phyloP scores from a whole-genome alignment of 805 yeast species.

The Myxozyma neotropica region DNA sequence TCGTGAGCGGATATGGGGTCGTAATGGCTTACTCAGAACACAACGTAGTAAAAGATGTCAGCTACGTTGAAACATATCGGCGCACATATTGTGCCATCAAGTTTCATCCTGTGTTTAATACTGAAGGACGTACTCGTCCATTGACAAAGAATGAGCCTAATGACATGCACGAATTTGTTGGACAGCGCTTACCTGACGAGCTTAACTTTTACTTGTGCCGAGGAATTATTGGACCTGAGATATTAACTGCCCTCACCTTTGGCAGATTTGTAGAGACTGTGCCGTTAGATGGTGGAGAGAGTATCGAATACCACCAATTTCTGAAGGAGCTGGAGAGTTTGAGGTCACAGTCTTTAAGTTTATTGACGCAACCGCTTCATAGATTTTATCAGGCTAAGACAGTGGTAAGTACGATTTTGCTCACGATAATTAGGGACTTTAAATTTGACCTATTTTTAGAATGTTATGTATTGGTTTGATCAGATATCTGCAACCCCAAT shows the following conservation, averaged over 20 bases:
- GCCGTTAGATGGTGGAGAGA: slow-evolving; percentile 44
- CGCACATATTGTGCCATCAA: slow-evolving; percentile 70
- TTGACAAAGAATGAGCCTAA: slow-evolving; percentile 63
- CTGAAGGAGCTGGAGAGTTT: slow-evolving; percentile 46
- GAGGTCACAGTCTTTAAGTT: slow-evolving; percentile 64
- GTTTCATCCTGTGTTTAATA: slow-evolving; percentile 72
- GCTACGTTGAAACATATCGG: slow-evolving; percentile 54
- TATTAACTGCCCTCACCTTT: slow-evolving; percentile 67
- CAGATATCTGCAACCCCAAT: slow-evolving; percentile 46
- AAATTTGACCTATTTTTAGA: too few species aligned
- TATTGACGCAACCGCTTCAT: slow-evolving; percentile 70
- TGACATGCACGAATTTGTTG: slow-evolving; percentile 78
- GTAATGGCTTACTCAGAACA: slow-evolving; percentile 34
- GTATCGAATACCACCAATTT: slow-evolving; percentile 60
- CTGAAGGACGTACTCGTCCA: slow-evolving; percentile 69
- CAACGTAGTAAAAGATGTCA: slow-evolving; percentile 14
- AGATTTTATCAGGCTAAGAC: slow-evolving; percentile 73
- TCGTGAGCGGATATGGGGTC: slow-evolving; percentile 40
- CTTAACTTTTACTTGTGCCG: slow-evolving; percentile 76
- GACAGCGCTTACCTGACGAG: slow-evolving; percentile 85
- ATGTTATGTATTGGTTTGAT: slow-evolving; percentile 60
- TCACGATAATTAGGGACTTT: too few species aligned
- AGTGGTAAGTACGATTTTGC: slow-evolving; percentile 11
- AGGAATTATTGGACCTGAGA: slow-evolving; percentile 67
- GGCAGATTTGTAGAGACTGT: slow-evolving; percentile 45